These are phyloP conservation scores for Cytospora schulzeri DNA, from an alignment of 2,329 filamentous ascomycete genomes.

Conservation along the genomic window DNA sequence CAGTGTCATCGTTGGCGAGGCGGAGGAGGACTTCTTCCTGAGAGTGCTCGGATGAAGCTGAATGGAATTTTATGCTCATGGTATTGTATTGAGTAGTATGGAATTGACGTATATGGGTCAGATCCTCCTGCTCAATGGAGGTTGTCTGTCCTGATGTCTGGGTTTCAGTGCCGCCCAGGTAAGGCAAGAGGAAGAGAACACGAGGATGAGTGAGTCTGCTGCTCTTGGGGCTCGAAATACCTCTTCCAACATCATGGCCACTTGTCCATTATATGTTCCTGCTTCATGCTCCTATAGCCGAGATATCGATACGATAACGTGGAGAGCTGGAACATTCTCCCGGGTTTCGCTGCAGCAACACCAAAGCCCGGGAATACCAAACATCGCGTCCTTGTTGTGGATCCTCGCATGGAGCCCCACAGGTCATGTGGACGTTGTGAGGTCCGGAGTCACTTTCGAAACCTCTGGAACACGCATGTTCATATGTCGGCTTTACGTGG, in stretches of 20 bases:
- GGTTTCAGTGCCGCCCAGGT: constrained; percentile 11
- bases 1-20: constrained; percentile 11
- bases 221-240: constrained; percentile 1
- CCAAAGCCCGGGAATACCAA: constrained; percentile 12
- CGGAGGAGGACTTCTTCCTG: constrained; percentile 5
- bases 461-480: neutral
- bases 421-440: constrained; percentile 10
- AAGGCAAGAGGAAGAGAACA: neutral
- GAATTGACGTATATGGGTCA: too few species aligned
- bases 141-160: neutral
- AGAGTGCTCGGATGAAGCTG: constrained; percentile 12
- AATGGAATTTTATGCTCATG: neutral
- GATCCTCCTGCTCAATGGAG: neutral
- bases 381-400: constrained; percentile 8
- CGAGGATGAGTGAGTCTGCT: neutral
- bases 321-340: neutral
- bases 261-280: constrained; percentile 14
- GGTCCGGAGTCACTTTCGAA: constrained; percentile 1
- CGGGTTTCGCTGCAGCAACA: neutral
- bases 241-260: neutral
- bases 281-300: neutral
- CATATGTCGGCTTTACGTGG: neutral
- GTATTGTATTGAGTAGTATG: neutral
- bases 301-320: neutral
- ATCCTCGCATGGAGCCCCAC: constrained; percentile 11